Evolutionary conservation across 306 rosid genomes (phyloP).

Genomic region (Mucuna pruriens): DNA sequence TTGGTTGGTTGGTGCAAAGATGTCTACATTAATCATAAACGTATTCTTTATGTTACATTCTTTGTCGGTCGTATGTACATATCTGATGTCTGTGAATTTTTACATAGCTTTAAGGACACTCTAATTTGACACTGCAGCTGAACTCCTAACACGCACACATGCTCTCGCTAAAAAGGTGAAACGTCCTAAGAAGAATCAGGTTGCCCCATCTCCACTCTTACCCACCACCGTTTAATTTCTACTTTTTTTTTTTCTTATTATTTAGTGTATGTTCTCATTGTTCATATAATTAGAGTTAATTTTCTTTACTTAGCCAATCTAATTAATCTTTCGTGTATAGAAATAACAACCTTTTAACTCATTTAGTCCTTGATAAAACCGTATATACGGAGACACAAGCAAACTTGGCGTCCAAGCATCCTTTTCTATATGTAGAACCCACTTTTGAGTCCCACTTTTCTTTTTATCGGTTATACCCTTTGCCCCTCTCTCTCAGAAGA

Average conservation of each 20-base stretch:
- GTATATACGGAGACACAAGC: constrained; percentile 56
- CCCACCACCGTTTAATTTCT: constrained; percentile 47
- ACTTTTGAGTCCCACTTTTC: constrained; percentile 38
- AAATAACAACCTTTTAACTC: constrained; percentile 1
- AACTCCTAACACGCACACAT: constrained; percentile 46
- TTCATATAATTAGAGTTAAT: neutral
- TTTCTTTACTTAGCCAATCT: constrained; percentile 19
- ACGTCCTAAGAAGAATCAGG: constrained; percentile 63
- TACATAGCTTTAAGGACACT: constrained; percentile 67
- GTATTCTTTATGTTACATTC: constrained; percentile 29
- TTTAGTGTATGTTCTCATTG: constrained; percentile 2
- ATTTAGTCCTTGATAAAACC: constrained; percentile 36
- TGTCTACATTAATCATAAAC: neutral
- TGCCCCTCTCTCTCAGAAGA: neutral
- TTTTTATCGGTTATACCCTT: constrained; percentile 42
- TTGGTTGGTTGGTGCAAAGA: constrained; percentile 37
- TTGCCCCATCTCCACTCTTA: constrained; percentile 86
- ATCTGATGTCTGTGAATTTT: constrained; percentile 38
- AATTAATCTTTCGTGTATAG: constrained; percentile 1
- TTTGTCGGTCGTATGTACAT: constrained; percentile 60
- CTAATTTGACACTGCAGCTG: constrained; percentile 76
- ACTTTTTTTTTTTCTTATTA: neutral
- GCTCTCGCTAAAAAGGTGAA: constrained; percentile 59
- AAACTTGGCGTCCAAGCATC: constrained; percentile 70
- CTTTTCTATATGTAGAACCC: constrained; percentile 55